Conservation (phyloP, 441 rosid genomes). For the Erodium trifolium region DNA sequence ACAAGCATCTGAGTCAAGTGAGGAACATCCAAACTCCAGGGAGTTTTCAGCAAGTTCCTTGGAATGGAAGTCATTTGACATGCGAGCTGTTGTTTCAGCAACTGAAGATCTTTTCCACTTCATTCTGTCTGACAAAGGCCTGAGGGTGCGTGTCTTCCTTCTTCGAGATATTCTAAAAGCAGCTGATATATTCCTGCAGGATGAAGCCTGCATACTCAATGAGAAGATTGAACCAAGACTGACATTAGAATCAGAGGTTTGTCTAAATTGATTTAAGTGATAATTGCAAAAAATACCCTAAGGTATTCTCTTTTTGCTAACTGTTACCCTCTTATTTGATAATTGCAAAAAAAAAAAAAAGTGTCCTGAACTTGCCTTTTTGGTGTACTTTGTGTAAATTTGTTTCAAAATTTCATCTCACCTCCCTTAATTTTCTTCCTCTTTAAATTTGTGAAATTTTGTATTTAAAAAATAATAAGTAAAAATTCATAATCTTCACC, state of each 20-base stretch:
- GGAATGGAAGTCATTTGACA: slow-evolving; percentile 79
- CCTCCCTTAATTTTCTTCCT: too few relatives aligned
- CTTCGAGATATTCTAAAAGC: slow-evolving; percentile 68
- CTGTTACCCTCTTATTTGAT: too few relatives aligned
- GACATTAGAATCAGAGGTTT: slow-evolving; percentile 36
- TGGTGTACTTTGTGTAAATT: neutral
- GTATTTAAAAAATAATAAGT: too few relatives aligned
- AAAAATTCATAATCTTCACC: too few relatives aligned
- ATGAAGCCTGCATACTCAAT: slow-evolving; percentile 34
- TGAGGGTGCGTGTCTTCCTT: slow-evolving; percentile 70
- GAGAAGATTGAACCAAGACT: slow-evolving; percentile 24
- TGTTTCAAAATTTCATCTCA: too few relatives aligned
- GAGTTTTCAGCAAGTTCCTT: slow-evolving; percentile 23
- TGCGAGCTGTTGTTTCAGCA: slow-evolving; percentile 78
- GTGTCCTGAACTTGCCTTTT: too few relatives aligned
- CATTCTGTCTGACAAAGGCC: slow-evolving; percentile 74
- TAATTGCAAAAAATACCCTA: too few relatives aligned
- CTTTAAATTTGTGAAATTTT: too few relatives aligned
- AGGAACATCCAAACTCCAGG: slow-evolving; percentile 28
- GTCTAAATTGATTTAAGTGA: slow-evolving; percentile 13
- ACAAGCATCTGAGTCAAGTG: slow-evolving; percentile 54
- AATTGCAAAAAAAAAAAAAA: too few relatives aligned
- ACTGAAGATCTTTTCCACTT: slow-evolving; percentile 86
- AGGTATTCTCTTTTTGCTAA: too few relatives aligned
- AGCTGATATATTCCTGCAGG: slow-evolving; percentile 51